Evolutionary conservation across 139 green algal genomes (phyloP).

Genomic region (Chlamydomonas sphaeroides): DNA sequence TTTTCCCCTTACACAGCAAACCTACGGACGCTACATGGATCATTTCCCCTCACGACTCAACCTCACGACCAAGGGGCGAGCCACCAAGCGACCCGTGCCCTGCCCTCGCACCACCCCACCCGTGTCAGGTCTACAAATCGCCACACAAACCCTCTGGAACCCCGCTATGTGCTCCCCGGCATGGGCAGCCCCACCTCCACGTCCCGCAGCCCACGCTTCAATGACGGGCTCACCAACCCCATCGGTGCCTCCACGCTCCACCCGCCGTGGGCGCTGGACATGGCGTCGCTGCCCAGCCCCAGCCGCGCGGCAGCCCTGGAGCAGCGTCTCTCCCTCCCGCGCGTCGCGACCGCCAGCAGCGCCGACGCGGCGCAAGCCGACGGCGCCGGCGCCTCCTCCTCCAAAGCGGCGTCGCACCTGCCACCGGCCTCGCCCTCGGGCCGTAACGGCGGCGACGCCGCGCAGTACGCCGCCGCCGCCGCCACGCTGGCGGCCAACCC

Average conservation of each 20-base stretch:
- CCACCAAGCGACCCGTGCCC: no score
- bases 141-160: conserved; percentile 27
- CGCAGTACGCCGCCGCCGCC: neutral
- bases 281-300: neutral
- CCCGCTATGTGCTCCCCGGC: conserved; percentile 25
- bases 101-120: no score
- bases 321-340: neutral
- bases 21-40: no score
- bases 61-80: no score
- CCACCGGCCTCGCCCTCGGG: neutral
- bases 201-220: neutral
- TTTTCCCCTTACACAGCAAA: no score
- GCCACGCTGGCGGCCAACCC: neutral
- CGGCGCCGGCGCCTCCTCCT: neutral
- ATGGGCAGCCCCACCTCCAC: neutral
- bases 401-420: neutral
- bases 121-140: neutral
- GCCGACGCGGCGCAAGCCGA: neutral
- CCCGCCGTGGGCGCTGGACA: neutral
- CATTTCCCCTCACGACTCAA: no score
- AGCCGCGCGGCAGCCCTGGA: no score
- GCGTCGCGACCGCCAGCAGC: neutral
- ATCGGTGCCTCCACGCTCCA: neutral
- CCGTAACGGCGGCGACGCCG: neutral
- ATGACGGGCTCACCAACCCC: neutral